A percentile compares a stretch with the other conserved stretches of the same genome.
phyloP scores from a whole-genome alignment of 805 yeast species.

The Brettanomyces naardenensis region DNA sequence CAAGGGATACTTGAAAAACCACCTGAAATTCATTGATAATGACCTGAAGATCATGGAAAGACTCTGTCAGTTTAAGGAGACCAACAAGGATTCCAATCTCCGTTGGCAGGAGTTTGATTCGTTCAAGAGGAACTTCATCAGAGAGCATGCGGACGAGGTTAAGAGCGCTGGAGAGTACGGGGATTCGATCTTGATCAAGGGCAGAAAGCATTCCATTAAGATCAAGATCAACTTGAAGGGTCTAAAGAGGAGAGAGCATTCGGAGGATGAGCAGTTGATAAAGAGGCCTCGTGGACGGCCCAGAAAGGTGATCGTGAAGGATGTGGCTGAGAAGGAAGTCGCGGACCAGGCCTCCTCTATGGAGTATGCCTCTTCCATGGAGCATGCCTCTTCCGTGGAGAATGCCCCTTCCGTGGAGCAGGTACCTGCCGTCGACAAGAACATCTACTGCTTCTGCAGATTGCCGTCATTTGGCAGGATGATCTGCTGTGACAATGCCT shows the following conservation, averaged over 20 bases:
- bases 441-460: constrained; percentile 40
- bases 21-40: constrained; percentile 16
- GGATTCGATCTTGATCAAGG: background rate
- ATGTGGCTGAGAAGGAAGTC: background rate
- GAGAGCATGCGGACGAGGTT: constrained; percentile 1
- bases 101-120: constrained; percentile 14
- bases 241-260: constrained; percentile 2
- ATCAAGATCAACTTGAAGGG: constrained; percentile 2
- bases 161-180: background rate
- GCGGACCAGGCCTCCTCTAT: background rate
- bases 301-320: background rate
- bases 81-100: background rate
- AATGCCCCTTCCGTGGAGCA: too few relatives aligned
- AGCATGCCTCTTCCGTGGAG: too few relatives aligned
- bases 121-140: constrained; percentile 17
- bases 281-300: background rate
- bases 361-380: too few relatives aligned
- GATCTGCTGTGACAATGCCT: constrained; percentile 93
- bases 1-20: constrained; percentile 12
- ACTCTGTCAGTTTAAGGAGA: constrained; percentile 9
- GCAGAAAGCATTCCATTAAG: background rate
- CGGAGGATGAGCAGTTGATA: background rate
- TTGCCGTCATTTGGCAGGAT: constrained; percentile 70
- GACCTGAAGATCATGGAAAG: constrained; percentile 19
- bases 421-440: too few relatives aligned